Evolutionary conservation across 2,329 filamentous ascomycete genomes (phyloP).

Genomic region (Amesomyces nigricolor): DNA sequence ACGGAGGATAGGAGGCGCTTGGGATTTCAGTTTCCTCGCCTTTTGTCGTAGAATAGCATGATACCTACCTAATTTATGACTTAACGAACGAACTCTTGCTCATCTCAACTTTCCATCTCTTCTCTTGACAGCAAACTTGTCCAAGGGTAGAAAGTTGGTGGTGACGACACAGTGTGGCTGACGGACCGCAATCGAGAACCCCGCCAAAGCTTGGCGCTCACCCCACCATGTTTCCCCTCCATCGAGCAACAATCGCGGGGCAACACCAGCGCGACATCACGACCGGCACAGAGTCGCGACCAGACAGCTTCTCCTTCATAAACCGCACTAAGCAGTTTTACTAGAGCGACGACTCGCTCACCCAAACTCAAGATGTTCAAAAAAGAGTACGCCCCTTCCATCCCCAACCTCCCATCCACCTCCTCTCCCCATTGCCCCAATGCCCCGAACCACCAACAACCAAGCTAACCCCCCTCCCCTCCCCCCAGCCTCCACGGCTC

Average conservation of each 20-base stretch:
- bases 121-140: not conserved
- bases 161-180: conserved; percentile 17
- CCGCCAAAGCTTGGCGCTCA: conserved; percentile 17
- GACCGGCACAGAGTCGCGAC: not conserved
- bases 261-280: conserved; percentile 1
- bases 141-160: not conserved
- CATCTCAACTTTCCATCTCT: not conserved
- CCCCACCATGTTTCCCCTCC: conserved; percentile 12
- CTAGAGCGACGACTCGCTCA: not conserved
- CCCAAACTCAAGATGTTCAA: conserved; percentile 68
- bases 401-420: not conserved
- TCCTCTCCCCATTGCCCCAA: not conserved
- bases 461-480: conserved; percentile 21
- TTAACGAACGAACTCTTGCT: too few species aligned
- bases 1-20: not conserved
- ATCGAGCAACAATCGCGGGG: conserved; percentile 17
- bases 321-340: not conserved
- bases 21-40: not conserved
- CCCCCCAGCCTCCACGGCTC: conserved; percentile 56
- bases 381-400: conserved; percentile 60
- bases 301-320: not conserved
- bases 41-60: too few species aligned
- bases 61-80: too few species aligned
- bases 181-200: conserved; percentile 1
- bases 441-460: not conserved